phyloP scores from a whole-genome alignment of 176 grass and related monocot genomes.

The Hordeum marinum region DNA sequence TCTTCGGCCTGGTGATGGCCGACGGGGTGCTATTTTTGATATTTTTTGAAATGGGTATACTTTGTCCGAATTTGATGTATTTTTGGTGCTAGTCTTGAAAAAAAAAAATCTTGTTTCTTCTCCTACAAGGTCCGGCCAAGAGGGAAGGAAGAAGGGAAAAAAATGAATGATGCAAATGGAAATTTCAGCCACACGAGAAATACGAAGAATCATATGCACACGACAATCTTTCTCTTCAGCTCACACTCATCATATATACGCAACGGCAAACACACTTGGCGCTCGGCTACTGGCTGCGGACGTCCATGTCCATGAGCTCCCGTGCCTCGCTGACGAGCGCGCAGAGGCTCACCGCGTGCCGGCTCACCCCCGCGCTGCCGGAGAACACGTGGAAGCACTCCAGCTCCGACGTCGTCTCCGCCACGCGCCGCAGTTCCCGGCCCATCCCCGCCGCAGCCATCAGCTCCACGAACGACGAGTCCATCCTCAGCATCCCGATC shows the following conservation, averaged over 20 bases:
- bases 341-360: constrained; percentile 34
- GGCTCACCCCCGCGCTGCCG: constrained; percentile 50
- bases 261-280: constrained; percentile 1
- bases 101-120: too few species aligned
- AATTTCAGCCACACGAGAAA: too few species aligned
- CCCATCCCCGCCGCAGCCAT: constrained; percentile 35
- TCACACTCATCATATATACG: neutral
- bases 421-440: constrained; percentile 31
- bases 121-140: too few species aligned
- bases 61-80: too few species aligned
- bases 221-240: neutral
- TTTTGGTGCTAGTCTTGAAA: too few species aligned
- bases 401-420: constrained; percentile 60
- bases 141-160: too few species aligned
- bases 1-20: too few species aligned
- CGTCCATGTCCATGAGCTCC: neutral
- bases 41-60: too few species aligned
- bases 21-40: too few species aligned
- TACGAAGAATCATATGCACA: neutral
- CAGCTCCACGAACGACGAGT: neutral
- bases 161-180: too few species aligned
- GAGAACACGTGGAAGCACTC: constrained; percentile 81
- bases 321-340: constrained; percentile 42
- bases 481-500: constrained; percentile 31
- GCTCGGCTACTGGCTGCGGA: neutral